phyloP scores from a whole-genome alignment of 768 basidiomycete genomes.

The Hygrocybe punicea region DNA sequence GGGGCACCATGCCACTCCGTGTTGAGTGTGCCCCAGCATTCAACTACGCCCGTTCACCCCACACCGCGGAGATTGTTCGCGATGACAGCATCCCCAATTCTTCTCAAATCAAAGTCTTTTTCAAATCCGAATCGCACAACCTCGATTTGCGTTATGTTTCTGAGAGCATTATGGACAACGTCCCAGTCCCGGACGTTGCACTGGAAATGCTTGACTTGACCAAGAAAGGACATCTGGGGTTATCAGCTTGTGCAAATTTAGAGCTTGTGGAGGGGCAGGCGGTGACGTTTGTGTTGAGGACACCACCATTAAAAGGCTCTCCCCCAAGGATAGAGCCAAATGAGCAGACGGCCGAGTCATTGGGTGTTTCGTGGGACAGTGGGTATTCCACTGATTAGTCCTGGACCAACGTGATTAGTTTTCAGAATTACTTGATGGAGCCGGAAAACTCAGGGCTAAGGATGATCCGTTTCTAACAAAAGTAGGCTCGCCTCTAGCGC shows the following conservation, averaged over 20 bases:
- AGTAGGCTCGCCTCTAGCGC: constrained; percentile 29
- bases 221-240: constrained; percentile 72
- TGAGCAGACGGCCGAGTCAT: constrained; percentile 24
- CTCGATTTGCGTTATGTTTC: constrained; percentile 78
- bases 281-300: constrained; percentile 84
- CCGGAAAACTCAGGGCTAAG: constrained; percentile 39
- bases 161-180: constrained; percentile 53
- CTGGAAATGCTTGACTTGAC: constrained; percentile 63
- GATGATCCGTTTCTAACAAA: constrained; percentile 75
- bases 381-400: not conserved
- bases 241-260: constrained; percentile 56
- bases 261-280: constrained; percentile 78
- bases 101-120: constrained; percentile 56
- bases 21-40: constrained; percentile 96
- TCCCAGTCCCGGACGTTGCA: constrained; percentile 49
- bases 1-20: constrained; percentile 73
- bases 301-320: constrained; percentile 42
- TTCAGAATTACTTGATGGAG: constrained; percentile 4
- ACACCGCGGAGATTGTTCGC: constrained; percentile 57
- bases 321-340: not conserved
- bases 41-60: constrained; percentile 81
- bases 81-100: constrained; percentile 39
- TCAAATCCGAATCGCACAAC: constrained; percentile 52
- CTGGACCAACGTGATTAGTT: not conserved
- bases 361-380: constrained; percentile 5